Conservation (phyloP, 306 rosid genomes). For the Prunus armeniaca region DNA sequence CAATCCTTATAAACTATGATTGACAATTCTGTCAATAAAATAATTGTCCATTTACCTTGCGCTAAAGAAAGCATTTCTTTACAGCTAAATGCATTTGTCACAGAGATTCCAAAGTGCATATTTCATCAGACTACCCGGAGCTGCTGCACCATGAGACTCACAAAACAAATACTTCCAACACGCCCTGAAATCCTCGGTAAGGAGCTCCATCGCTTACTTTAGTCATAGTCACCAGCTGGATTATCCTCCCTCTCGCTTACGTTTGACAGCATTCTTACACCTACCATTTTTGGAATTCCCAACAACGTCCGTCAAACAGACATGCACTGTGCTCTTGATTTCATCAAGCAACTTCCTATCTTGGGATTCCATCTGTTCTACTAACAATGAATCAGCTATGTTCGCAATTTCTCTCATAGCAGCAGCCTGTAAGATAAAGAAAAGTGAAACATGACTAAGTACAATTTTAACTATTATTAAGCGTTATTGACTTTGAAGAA, state of each 20-base stretch:
- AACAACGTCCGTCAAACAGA: conserved; percentile 52
- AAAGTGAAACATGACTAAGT: neutral
- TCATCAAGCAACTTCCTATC: conserved; percentile 53
- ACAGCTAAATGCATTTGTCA: conserved; percentile 4
- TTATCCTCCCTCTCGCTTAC: conserved; percentile 45
- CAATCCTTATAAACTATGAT: neutral
- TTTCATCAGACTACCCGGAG: neutral
- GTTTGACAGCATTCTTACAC: conserved; percentile 54
- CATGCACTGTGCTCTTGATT: conserved; percentile 53
- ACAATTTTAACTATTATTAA: conserved; percentile 12
- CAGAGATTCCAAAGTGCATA: neutral
- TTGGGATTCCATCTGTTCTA: conserved; percentile 61
- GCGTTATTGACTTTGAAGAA: neutral
- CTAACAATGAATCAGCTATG: conserved; percentile 52
- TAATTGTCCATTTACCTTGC: neutral
- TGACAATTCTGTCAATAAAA: neutral
- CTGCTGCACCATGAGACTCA: neutral
- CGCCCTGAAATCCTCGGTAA: neutral
- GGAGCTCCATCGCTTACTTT: neutral
- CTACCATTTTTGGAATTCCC: conserved; percentile 54
- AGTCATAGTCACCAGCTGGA: neutral
- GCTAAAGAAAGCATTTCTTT: neutral
- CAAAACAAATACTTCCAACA: neutral
- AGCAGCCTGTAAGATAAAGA: conserved; percentile 39
- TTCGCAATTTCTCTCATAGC: conserved; percentile 68